Evolutionary conservation across 75 land plant species (phyloP), one percentile per base, ranked within the genome.

Genomic region (Pseudotsuga menziesii): DNA sequence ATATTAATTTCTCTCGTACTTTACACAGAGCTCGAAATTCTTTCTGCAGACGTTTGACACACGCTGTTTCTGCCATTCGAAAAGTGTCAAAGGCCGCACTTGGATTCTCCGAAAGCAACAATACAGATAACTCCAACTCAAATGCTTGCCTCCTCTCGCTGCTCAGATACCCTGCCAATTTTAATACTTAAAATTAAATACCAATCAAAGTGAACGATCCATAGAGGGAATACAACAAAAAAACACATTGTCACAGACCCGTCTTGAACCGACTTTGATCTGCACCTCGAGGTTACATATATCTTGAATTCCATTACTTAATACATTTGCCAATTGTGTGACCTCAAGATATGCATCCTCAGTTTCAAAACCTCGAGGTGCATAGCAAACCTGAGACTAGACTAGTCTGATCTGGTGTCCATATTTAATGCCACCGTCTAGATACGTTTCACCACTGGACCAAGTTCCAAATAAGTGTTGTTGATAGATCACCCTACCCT

Each of bases 41-140:
- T 82, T 93, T 93, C 83, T 95, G 98, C 63, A 95, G 90, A 56
- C 98, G 96, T 83, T 95, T 92, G 22, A 95, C 92, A 72, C 98
- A 91, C 19, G 96, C 87, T 78, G 82, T 86, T 72, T 89, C 94
- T 55, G 92, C 94, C 98, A 95, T 95, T 22, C 39, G 52, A 9
- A 14, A 69, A 69, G 41, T n/a, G 72, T 25, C 41, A 69, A 22
- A 69, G 22, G 13, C 23, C 6, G 19, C 72, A n/a, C 22, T 39
- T 23, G n/a, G 54, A 69, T 69, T 11, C 72, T 69, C 54, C 52
- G 22, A 41, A 69, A n/a, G 22, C 72, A n/a, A 69, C 23, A 64
- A 35, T n/a, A 44, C 52, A 0, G 3, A 69, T 9, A 12, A 41
- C 23, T n/a, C 72, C 41, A 44, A 7, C 41, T 69, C 15, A 69